Conservation (phyloP, 352 stramenopile genomes). For the Phytophthora chlamydospora region DNA sequence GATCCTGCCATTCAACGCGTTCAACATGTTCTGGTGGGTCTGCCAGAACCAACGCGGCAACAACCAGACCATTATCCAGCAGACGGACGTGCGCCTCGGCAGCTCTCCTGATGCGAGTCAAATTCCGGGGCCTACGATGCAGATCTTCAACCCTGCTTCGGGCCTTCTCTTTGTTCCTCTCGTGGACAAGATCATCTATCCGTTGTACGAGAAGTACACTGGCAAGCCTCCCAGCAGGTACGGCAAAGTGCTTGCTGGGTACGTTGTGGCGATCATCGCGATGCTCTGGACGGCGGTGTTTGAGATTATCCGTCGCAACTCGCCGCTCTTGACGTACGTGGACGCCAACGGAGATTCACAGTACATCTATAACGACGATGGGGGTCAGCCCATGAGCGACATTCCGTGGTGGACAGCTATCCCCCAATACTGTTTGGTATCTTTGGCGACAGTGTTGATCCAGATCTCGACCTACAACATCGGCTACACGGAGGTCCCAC, state of each 20-base stretch:
- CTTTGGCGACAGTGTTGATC: slow-evolving; percentile 26
- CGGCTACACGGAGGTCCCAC: slow-evolving; percentile 24
- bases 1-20: slow-evolving; percentile 35
- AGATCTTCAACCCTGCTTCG: slow-evolving; percentile 52
- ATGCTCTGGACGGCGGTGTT: slow-evolving; percentile 49
- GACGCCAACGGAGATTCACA: slow-evolving; percentile 25
- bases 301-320: slow-evolving; percentile 46
- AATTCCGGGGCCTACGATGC: slow-evolving; percentile 54
- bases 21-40: slow-evolving; percentile 65
- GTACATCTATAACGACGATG: slow-evolving; percentile 32
- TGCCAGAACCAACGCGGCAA: slow-evolving; percentile 69
- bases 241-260: slow-evolving; percentile 44
- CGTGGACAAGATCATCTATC: slow-evolving; percentile 46
- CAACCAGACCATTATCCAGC: slow-evolving; percentile 72
- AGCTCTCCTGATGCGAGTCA: slow-evolving; percentile 40
- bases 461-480: slow-evolving; percentile 36
- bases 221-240: slow-evolving; percentile 49
- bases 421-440: slow-evolving; percentile 27
- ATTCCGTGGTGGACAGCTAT: slow-evolving; percentile 27
- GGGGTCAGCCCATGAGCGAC: slow-evolving; percentile 23
- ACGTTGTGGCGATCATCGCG: slow-evolving; percentile 42
- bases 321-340: slow-evolving; percentile 27
- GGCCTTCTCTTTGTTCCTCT: slow-evolving; percentile 53
- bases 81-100: slow-evolving; percentile 57
- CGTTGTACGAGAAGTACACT: slow-evolving; percentile 42